Base-by-base conservation (phyloP, 441 rosid genomes). In the Capsella rubella region DNA sequence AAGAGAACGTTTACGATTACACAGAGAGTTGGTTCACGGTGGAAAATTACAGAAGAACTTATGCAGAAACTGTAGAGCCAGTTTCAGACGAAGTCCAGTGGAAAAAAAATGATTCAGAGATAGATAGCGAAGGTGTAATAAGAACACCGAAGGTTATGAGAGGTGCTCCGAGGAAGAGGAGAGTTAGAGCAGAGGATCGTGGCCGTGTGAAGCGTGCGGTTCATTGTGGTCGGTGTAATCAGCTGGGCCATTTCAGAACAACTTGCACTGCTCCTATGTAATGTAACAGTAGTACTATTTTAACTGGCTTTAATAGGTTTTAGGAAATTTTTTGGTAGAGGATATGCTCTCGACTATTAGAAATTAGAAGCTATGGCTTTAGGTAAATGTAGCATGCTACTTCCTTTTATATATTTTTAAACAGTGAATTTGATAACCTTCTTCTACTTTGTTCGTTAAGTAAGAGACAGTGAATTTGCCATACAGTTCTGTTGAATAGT, bases 211-310 rank as follows among this genome's bases (percentile, higher is more conserved):
- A 82, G 72, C 78, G 91, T 69, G 79, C 64, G 21, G 89, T 87
- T 79, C 85, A 78, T 40, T 87, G 89, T 68, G 84, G 91, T 69
- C 82, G 89, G 21, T 87, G 91, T 78, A 81, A 81, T 77, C 85
- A 85, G 77, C 74, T 78, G 0, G 91, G 91, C 35, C 91, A 87
- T 83, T 87, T 87, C 75, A 85, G 89, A 75, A 86, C 85, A 15
- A 86, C 90, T 34, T 86, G 90, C 78, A 80, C 87, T 66, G 82
- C 87, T 28, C 85, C 89, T 56, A 79, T 80, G 53, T 82, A 83
- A 75, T 61, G 52, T 43, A 61, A 39, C 64, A 21, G n/a, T 29
- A 32, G 1, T 60, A 45, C 10, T 47, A 10, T 51, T 51, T 51
- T 4, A 12, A 21, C 25, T 21, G 5, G 27, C 11, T 11, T 67